Percentiles rank a stretch among this genome's conserved stretches.
These are phyloP conservation scores for Penicillium oxalicum DNA, from an alignment of 2,329 filamentous ascomycete genomes.

Conservation along the genomic window DNA sequence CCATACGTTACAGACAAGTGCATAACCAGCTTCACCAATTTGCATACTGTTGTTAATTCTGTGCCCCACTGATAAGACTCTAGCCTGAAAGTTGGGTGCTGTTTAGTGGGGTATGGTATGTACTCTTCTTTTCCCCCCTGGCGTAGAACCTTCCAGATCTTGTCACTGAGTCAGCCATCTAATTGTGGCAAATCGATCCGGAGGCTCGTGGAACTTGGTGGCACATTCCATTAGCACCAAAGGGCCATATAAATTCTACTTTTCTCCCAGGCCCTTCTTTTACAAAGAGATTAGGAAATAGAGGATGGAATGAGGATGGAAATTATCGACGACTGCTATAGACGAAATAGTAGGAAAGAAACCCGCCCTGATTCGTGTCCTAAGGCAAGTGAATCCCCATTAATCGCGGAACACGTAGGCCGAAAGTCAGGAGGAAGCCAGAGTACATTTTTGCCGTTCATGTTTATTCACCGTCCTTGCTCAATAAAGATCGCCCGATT, in stretches of 20 bases:
- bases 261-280: neutral
- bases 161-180: conserved; percentile 1
- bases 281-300: conserved; percentile 2
- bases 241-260: neutral
- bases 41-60: neutral
- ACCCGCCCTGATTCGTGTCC: conserved; percentile 5
- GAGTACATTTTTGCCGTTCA: conserved; percentile 8
- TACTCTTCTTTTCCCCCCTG: neutral
- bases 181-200: neutral
- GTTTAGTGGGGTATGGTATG: conserved; percentile 5
- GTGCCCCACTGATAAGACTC: neutral
- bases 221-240: conserved; percentile 1
- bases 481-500: conserved; percentile 2
- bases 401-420: conserved; percentile 4
- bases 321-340: conserved; percentile 4
- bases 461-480: conserved; percentile 8
- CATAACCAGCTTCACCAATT: conserved; percentile 4
- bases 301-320: conserved; percentile 1
- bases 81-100: conserved; percentile 3
- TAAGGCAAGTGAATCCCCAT: conserved; percentile 7
- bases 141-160: neutral
- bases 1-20: neutral
- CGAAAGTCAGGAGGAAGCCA: neutral
- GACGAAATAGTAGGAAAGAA: conserved; percentile 4
- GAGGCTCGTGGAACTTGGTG: conserved; percentile 1